Evolutionary conservation across 805 yeast species (phyloP).

Genomic region (Metschnikowia arizonensis): DNA sequence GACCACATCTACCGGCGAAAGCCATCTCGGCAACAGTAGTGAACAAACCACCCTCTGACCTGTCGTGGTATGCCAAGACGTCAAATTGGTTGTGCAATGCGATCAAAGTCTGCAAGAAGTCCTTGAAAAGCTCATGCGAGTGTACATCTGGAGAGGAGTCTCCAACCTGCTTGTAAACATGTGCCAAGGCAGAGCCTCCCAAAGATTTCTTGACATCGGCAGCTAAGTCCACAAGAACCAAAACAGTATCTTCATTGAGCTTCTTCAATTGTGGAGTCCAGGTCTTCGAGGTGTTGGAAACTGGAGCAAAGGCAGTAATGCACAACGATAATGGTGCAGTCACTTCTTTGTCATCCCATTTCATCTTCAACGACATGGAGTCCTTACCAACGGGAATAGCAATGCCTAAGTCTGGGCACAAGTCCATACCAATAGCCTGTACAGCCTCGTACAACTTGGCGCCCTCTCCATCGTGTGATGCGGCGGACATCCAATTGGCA

Average conservation of each 20-base stretch:
- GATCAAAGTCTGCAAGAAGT: slow-evolving; percentile 64
- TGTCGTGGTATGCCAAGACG: slow-evolving; percentile 88
- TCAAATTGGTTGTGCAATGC: slow-evolving; percentile 63
- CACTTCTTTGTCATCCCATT: slow-evolving; percentile 90
- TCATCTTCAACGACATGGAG: slow-evolving; percentile 99
- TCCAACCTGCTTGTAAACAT: slow-evolving; percentile 87
- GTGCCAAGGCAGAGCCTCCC: slow-evolving; percentile 95
- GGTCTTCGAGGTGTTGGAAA: slow-evolving; percentile 74
- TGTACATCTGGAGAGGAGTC: slow-evolving; percentile 78
- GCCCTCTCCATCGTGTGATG: slow-evolving; percentile 93
- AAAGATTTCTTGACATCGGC: slow-evolving; percentile 50
- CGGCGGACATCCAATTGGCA: slow-evolving; percentile 99
- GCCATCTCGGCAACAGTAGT: slow-evolving; percentile 92
- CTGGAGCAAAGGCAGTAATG: slow-evolving; percentile 89
- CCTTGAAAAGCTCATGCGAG: slow-evolving; percentile 57
- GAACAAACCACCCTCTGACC: slow-evolving; percentile 94
- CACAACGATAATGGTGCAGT: slow-evolving; percentile 92
- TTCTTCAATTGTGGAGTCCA: slow-evolving; percentile 88
- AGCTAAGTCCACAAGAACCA: slow-evolving; percentile 80
- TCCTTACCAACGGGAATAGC: slow-evolving; percentile 98
- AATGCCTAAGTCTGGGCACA: slow-evolving; percentile 89
- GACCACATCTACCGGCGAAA: slow-evolving; percentile 88
- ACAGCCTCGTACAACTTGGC: slow-evolving; percentile 93
- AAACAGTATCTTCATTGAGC: slow-evolving; percentile 47
- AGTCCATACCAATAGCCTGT: slow-evolving; percentile 88